These are phyloP conservation scores for Neodidymelliopsis sp. DNA, from an alignment of 2,329 filamentous ascomycete species.

Conservation along the genomic window DNA sequence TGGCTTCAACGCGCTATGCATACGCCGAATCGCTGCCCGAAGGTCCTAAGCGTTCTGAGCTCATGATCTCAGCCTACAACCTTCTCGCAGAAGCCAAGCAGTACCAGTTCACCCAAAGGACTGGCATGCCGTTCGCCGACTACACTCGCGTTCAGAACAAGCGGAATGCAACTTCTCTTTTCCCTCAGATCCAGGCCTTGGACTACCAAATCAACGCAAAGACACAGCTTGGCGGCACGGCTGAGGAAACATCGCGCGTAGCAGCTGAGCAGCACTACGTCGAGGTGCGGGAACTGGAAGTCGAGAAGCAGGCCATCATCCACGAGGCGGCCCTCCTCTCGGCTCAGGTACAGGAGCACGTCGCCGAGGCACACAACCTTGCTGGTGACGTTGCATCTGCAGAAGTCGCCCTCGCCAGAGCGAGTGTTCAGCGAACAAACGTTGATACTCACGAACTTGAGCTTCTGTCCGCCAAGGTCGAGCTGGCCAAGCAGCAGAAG, in stretches of 20 bases:
- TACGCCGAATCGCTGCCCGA: conserved; percentile 30
- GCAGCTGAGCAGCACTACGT: conserved; percentile 23
- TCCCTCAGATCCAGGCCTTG: conserved; percentile 28
- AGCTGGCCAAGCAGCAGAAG: conserved; percentile 24
- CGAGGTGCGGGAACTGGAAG: conserved; percentile 26
- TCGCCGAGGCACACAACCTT: conserved; percentile 24
- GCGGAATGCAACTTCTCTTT: conserved; percentile 1
- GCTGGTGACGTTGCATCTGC: conserved; percentile 18
- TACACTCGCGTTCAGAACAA: conserved; percentile 17
- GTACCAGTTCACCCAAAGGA: conserved; percentile 30
- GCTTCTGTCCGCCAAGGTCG: conserved; percentile 19
- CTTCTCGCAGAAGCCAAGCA: conserved; percentile 42
- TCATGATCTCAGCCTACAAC: conserved; percentile 36
- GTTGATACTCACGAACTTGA: conserved; percentile 24
- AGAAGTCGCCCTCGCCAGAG: conserved; percentile 19
- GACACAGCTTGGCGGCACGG: conserved; percentile 18
- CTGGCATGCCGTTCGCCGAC: conserved; percentile 27
- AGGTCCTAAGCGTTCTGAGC: conserved; percentile 25
- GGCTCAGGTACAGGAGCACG: conserved; percentile 35
- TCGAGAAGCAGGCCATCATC: conserved; percentile 25
- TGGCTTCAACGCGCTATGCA: conserved; percentile 32
- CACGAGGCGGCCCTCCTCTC: conserved; percentile 28
- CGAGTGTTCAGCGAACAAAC: conserved; percentile 24
- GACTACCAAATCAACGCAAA: conserved; percentile 31
- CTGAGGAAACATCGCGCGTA: conserved; percentile 20